Conservation (phyloP, 177 flowering plant genomes). For the Telopea speciosissima region DNA sequence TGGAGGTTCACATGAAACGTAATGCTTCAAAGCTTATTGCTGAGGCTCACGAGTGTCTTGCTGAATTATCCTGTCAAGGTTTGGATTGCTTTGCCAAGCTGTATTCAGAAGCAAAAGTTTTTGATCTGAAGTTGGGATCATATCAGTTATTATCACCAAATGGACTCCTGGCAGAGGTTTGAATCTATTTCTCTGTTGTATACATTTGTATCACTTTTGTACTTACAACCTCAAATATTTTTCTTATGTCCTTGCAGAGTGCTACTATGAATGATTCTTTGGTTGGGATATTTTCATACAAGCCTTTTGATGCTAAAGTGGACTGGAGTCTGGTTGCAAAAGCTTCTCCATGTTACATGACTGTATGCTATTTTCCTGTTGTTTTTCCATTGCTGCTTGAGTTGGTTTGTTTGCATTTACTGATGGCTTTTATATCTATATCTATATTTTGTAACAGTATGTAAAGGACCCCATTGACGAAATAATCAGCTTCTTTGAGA, state of each 20-base stretch:
- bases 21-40: slow-evolving; percentile 84
- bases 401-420: slow-evolving; percentile 7
- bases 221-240: slow-evolving; percentile 6
- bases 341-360: slow-evolving; percentile 98
- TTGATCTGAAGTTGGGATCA: slow-evolving; percentile 80
- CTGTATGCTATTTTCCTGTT: slow-evolving; percentile 41
- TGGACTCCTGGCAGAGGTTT: slow-evolving; percentile 91
- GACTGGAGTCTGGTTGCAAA: slow-evolving; percentile 94
- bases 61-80: slow-evolving; percentile 87
- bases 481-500: slow-evolving; percentile 70
- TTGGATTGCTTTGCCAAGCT: slow-evolving; percentile 67
- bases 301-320: slow-evolving; percentile 75
- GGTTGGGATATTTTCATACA: slow-evolving; percentile 70
- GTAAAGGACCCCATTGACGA: slow-evolving; percentile 76
- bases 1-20: slow-evolving; percentile 82
- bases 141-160: slow-evolving; percentile 79
- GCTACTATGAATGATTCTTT: slow-evolving; percentile 67
- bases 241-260: slow-evolving; percentile 53
- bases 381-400: background rate
- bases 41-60: slow-evolving; percentile 48
- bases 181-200: background rate
- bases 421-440: slow-evolving; percentile 6
- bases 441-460: slow-evolving; percentile 41
- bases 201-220: background rate
- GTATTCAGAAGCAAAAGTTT: slow-evolving; percentile 73